These are phyloP conservation scores for Aspergillus quadrilineatus DNA, from an alignment of 2,329 filamentous ascomycete species.

Conservation along the genomic window DNA sequence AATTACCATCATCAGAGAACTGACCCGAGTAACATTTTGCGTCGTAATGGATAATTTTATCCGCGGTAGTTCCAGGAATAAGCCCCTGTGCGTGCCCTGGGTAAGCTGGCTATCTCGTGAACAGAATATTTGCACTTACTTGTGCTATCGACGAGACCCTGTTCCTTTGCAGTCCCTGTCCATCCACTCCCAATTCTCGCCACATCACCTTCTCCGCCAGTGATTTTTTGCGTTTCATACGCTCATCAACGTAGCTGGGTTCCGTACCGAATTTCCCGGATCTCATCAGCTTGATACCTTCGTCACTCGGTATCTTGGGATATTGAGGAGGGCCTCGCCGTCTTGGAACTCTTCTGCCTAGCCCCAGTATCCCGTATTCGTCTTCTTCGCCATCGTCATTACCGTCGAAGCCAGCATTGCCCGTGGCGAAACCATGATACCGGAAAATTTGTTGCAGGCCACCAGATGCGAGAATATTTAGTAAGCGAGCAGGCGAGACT, in stretches of 20 bases:
- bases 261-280: slow-evolving; percentile 76
- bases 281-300: slow-evolving; percentile 75
- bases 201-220: slow-evolving; percentile 72
- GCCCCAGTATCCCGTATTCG: slow-evolving; percentile 35
- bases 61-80: slow-evolving; percentile 73
- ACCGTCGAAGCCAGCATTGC: slow-evolving; percentile 21
- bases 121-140: slow-evolving; percentile 41
- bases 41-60: slow-evolving; percentile 85
- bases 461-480: slow-evolving; percentile 55
- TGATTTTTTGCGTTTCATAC: slow-evolving; percentile 57
- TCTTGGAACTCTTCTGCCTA: slow-evolving; percentile 48
- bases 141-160: slow-evolving; percentile 69
- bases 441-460: slow-evolving; percentile 55
- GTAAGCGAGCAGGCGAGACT: slow-evolving; percentile 47
- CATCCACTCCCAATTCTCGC: slow-evolving; percentile 73
- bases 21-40: slow-evolving; percentile 89
- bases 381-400: slow-evolving; percentile 30
- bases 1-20: slow-evolving; percentile 95
- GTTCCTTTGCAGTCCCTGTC: slow-evolving; percentile 56
- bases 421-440: slow-evolving; percentile 30
- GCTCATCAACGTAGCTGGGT: slow-evolving; percentile 53
- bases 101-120: not conserved
- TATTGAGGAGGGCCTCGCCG: slow-evolving; percentile 55
- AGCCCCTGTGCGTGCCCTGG: slow-evolving; percentile 56
- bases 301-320: slow-evolving; percentile 79